phyloP scores from a whole-genome alignment of 2,329 filamentous ascomycete species.

The Xylaria sp. region DNA sequence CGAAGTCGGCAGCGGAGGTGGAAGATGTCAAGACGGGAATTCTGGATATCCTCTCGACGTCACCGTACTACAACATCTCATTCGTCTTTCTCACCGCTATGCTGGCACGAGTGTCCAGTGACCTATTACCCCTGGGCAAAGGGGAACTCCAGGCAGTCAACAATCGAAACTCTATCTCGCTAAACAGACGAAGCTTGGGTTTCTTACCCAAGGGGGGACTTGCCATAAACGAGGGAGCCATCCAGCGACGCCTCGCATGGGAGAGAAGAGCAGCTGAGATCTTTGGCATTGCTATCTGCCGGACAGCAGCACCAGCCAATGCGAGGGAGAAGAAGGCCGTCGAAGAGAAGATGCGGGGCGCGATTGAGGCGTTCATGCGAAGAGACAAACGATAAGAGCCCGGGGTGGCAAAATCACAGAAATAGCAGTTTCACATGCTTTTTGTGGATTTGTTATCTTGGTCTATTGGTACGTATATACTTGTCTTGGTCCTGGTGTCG shows the following conservation, averaged over 20 bases:
- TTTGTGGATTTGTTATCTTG: background rate
- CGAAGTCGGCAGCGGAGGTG: conserved; percentile 19
- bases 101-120: conserved; percentile 50
- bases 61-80: conserved; percentile 77
- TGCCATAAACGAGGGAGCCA: conserved; percentile 38
- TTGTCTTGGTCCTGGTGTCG: too few relatives aligned
- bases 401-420: background rate
- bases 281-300: conserved; percentile 60
- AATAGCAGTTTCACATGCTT: background rate
- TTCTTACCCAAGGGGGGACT: conserved; percentile 36
- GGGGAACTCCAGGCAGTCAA: conserved; percentile 35
- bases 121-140: conserved; percentile 41
- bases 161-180: conserved; percentile 21
- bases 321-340: conserved; percentile 52
- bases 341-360: conserved; percentile 58
- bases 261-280: conserved; percentile 60
- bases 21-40: conserved; percentile 49
- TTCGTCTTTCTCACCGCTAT: conserved; percentile 84
- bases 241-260: conserved; percentile 52
- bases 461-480: background rate
- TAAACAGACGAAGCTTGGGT: conserved; percentile 43
- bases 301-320: conserved; percentile 35
- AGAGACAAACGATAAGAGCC: conserved; percentile 16
- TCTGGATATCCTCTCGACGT: conserved; percentile 66
- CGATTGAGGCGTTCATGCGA: conserved; percentile 67